phyloP scores from a whole-genome alignment of 306 rosid genomes.

The Vachellia collinsii region DNA sequence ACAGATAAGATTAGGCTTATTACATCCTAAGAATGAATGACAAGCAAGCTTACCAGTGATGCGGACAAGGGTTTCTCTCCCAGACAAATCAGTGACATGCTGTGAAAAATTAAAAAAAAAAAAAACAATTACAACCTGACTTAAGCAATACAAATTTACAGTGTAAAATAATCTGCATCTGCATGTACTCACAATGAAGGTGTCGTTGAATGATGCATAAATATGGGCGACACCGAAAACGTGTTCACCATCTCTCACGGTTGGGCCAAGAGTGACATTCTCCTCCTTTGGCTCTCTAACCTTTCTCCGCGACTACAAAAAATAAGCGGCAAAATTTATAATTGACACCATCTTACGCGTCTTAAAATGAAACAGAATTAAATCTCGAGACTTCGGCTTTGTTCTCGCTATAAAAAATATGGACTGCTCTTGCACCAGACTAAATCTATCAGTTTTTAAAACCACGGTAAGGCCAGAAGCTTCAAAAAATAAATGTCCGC shows the following conservation, averaged over 20 bases:
- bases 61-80: conserved; percentile 89
- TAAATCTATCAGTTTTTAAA: no score
- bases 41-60: conserved; percentile 56
- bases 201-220: conserved; percentile 84
- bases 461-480: neutral
- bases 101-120: conserved; percentile 29
- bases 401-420: neutral
- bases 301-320: conserved; percentile 65
- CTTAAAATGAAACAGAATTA: neutral
- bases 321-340: neutral
- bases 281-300: conserved; percentile 92
- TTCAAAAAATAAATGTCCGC: neutral
- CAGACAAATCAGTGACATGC: conserved; percentile 95
- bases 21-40: neutral
- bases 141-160: neutral
- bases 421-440: neutral
- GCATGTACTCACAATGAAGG: conserved; percentile 69
- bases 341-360: neutral
- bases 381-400: neutral
- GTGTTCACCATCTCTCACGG: conserved; percentile 87
- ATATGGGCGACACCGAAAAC: conserved; percentile 87
- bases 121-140: neutral
- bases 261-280: conserved; percentile 80
- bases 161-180: conserved; percentile 29
- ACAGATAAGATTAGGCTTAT: neutral